Base-by-base conservation (phyloP, 257 asterid genomes). In the Handroanthus guayacan region DNA sequence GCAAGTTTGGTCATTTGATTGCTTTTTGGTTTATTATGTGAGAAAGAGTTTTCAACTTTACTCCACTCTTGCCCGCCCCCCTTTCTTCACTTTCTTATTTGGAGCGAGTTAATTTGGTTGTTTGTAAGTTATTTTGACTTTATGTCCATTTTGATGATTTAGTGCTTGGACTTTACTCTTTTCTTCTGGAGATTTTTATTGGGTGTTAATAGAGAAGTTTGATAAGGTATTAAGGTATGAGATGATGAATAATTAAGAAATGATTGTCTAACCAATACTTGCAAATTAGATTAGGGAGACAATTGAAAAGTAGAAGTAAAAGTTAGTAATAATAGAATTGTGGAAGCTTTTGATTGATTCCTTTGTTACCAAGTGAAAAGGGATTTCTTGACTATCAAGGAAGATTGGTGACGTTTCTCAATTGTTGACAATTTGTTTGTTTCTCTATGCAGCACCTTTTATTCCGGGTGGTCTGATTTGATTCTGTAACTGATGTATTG, bases 401-500 rank as follows among this genome's bases (percentile, higher is more conserved):
- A 58, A 82, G 75, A 75, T 70, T 69, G 62, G 16, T 62, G 20
- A 60, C 67, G 5, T 63, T 66, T 57, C 50, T 20, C 37, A 74
- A 54, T 80, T 81, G 75, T 71, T 16, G 78, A 18, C 5, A 13
- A 74, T 20, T 50, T 47, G 47, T 64, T 72, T 81, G 43, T 82
- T 75, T 71, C 64, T 67, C 56, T 69, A 71, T 81, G 87, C 88
- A 82, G 90, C 74, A 52, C 64, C 38, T 52, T 68, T 54, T 9
- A n/a, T 55, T 72, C 6, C 39, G 1, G 57, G 17, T 48, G 31
- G 17, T 14, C 13, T 48, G 82, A 75, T 74, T 67, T 65, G 63
- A 37, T 77, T 57, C 65, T 58, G 62, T 81, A 81, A 81, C 86
- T 76, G 85, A 86, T 83, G 86, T 47, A 67, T 68, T 54, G 86